Percentiles rank a stretch among this genome's conserved stretches.
Conservation (phyloP, 257 asterid species). For the Galeopsis tetrahit region DNA sequence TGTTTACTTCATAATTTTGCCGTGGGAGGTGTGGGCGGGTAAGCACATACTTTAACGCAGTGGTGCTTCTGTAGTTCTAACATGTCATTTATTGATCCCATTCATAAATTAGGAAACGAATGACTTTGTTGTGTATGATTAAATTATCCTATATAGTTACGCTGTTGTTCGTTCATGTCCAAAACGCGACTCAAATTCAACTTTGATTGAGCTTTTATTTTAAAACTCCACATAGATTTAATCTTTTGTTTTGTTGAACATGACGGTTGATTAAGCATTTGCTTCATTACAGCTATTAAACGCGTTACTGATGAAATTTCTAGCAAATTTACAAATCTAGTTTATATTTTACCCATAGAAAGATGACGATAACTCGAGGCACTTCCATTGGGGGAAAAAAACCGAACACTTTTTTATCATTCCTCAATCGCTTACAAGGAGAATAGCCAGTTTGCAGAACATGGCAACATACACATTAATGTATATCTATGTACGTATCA, state of each 20-base stretch:
- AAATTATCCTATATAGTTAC: background rate
- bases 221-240: too few relatives aligned
- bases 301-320: background rate
- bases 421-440: constrained; percentile 32
- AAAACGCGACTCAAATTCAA: background rate
- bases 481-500: constrained; percentile 47
- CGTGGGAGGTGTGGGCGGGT: background rate
- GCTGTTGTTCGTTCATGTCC: background rate
- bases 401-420: constrained; percentile 32
- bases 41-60: background rate
- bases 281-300: background rate
- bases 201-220: background rate
- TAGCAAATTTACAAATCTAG: background rate
- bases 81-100: constrained; percentile 5
- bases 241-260: too few relatives aligned
- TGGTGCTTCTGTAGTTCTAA: background rate
- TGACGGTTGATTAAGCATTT: too few relatives aligned
- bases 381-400: constrained; percentile 9
- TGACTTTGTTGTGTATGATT: constrained; percentile 23
- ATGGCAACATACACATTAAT: constrained; percentile 24
- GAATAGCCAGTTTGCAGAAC: constrained; percentile 43
- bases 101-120: background rate
- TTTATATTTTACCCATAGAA: background rate
- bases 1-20: background rate
- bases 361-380: background rate